Conservation (phyloP, 495 filamentous ascomycete species). For the Hypoxylon cercidicola region DNA sequence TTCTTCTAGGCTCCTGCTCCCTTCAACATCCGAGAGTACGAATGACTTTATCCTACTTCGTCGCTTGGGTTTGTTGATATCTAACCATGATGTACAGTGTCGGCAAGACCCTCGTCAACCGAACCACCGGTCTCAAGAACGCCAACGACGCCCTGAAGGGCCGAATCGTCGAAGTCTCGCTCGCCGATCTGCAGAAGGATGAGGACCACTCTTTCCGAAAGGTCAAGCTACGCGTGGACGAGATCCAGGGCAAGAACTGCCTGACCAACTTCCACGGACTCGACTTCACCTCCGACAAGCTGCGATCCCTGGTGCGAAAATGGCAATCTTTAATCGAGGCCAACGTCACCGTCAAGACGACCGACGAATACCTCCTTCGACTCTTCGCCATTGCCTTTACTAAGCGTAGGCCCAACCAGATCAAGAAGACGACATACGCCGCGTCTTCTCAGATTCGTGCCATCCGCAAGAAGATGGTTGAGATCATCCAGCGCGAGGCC, state of each 20-base stretch:
- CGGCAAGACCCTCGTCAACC: constrained; percentile 98
- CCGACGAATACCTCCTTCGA: constrained; percentile 98
- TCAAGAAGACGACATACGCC: constrained; percentile 99
- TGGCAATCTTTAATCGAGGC: constrained; percentile 99
- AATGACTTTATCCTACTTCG: constrained; percentile 5
- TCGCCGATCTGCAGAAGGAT: constrained; percentile 98
- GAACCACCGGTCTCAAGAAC: constrained; percentile 99
- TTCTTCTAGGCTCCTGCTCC: constrained; percentile 83
- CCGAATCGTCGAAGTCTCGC: constrained; percentile 97
- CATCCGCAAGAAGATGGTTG: constrained; percentile 99
- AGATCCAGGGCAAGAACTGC: constrained; percentile 99
- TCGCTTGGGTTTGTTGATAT: constrained; percentile 23
- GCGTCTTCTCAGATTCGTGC: constrained; percentile 93
- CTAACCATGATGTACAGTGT: constrained; percentile 70
- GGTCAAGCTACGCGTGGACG: constrained; percentile 97
- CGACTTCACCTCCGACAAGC: constrained; percentile 99
- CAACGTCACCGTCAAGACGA: constrained; percentile 99
- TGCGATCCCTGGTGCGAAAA: constrained; percentile 97
- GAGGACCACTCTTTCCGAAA: constrained; percentile 99
- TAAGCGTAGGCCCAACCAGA: constrained; percentile 97
- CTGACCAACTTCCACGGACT: constrained; percentile 99
- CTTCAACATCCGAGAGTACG: constrained; percentile 97
- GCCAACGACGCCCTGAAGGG: constrained; percentile 99
- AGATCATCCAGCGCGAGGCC: constrained; percentile 97
- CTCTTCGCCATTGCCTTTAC: constrained; percentile 99